Conservation (phyloP, 768 basidiomycete species). For the Mycena floridula region DNA sequence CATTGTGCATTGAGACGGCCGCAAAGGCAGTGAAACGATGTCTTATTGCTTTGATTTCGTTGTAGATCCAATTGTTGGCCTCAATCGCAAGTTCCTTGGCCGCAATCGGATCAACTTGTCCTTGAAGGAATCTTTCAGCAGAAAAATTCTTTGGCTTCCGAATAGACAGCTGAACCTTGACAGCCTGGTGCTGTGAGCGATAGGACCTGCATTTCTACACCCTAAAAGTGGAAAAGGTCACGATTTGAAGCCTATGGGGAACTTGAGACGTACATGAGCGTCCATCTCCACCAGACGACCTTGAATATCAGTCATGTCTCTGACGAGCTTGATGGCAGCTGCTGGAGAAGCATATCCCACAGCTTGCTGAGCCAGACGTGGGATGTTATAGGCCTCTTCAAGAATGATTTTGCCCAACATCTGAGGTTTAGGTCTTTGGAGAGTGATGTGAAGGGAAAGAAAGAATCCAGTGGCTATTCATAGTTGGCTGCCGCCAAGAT, state of each 20-base stretch:
- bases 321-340: neutral
- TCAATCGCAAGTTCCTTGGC: conserved; percentile 13
- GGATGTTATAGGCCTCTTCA: conserved; percentile 15
- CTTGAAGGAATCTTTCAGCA: too few relatives aligned
- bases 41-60: conserved; percentile 9
- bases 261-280: neutral
- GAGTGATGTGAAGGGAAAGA: too few relatives aligned
- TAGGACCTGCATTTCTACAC: conserved; percentile 14
- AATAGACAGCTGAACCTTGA: too few relatives aligned
- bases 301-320: neutral
- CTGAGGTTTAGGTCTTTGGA: too few relatives aligned
- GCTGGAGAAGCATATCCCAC: neutral
- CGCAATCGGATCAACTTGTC: conserved; percentile 7
- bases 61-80: conserved; percentile 10
- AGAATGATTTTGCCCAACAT: conserved; percentile 16
- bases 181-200: conserved; percentile 12
- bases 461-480: too few relatives aligned
- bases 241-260: too few relatives aligned
- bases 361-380: conserved; percentile 6
- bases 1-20: conserved; percentile 14
- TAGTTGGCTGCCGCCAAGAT: too few relatives aligned
- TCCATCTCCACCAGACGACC: neutral
- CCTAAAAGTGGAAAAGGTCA: too few relatives aligned
- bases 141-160: too few relatives aligned
- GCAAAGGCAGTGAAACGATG: conserved; percentile 12